These are phyloP conservation scores for Gaultheria prostrata DNA, from an alignment of 148 eudicot species.

Conservation along the genomic window DNA sequence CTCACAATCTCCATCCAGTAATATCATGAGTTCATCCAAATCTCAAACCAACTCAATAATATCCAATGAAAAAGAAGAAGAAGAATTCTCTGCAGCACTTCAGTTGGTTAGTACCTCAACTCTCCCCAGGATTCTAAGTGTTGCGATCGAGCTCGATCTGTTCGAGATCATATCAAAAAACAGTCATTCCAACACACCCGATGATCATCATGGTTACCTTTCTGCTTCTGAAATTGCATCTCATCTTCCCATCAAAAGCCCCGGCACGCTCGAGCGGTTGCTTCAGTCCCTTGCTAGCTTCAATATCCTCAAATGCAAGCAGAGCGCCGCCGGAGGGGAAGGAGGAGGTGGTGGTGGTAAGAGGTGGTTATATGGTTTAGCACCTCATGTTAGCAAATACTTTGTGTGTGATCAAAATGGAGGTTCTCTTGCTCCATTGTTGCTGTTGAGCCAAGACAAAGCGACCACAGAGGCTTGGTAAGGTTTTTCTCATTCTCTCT, in stretches of 20 bases:
- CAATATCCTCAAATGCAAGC: no score
- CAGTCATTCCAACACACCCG: neutral
- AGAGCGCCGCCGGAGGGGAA: no score
- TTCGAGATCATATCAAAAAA: neutral
- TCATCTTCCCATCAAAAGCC: neutral
- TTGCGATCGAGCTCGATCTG: neutral
- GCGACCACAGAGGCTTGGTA: no score
- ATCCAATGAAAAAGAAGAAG: neutral
- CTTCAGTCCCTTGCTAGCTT: no score
- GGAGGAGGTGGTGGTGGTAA: no score
- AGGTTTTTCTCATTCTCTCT: no score
- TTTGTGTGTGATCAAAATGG: no score
- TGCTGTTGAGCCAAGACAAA: no score
- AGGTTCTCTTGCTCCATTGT: no score
- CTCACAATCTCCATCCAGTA: neutral
- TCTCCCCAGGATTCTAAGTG: neutral
- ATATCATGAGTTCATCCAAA: neutral
- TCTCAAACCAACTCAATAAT: neutral
- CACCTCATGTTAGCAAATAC: no score
- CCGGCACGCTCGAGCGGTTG: no score
- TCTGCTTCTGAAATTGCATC: neutral
- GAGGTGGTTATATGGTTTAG: no score
- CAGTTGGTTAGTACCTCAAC: neutral
- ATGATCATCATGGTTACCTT: neutral
- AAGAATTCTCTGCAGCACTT: neutral